phyloP scores from a whole-genome alignment of 192 early-diverging fungal species.

The Coemansia sp. region DNA sequence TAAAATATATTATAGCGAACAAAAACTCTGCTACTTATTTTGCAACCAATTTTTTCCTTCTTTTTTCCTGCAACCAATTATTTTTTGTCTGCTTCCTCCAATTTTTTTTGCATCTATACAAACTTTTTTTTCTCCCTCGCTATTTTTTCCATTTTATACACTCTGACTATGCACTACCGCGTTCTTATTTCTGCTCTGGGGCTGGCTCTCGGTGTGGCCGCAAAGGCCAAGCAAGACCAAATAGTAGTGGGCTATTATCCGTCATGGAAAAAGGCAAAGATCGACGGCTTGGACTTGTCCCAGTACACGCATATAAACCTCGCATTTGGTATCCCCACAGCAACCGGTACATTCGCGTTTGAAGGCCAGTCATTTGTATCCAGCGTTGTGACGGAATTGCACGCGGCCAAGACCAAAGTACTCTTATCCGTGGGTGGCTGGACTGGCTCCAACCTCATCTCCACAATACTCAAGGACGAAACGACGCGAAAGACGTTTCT shows the following conservation, averaged over 20 bases:
- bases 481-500: slow-evolving; percentile 46
- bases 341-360: slow-evolving; percentile 33
- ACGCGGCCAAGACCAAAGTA: slow-evolving; percentile 58
- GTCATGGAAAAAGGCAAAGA: slow-evolving; percentile 16
- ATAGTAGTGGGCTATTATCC: slow-evolving; percentile 32
- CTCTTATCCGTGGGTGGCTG: slow-evolving; percentile 70
- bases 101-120: too few species aligned
- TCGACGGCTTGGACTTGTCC: slow-evolving; percentile 22
- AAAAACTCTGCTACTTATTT: background rate
- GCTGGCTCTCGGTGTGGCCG: background rate
- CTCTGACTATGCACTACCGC: background rate
- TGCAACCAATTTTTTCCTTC: background rate
- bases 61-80: too few species aligned
- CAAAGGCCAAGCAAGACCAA: slow-evolving; percentile 2
- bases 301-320: slow-evolving; percentile 72
- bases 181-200: background rate
- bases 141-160: background rate
- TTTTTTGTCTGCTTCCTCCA: too few species aligned
- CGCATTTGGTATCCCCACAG: slow-evolving; percentile 56
- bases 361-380: slow-evolving; percentile 32
- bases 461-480: slow-evolving; percentile 7
- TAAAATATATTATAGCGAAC: background rate
- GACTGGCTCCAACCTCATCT: slow-evolving; percentile 60
- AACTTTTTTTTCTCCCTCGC: background rate
- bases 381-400: slow-evolving; percentile 43